Evolutionary conservation across 208 protist species (phyloP).

Genomic region (Giardia muris): DNA sequence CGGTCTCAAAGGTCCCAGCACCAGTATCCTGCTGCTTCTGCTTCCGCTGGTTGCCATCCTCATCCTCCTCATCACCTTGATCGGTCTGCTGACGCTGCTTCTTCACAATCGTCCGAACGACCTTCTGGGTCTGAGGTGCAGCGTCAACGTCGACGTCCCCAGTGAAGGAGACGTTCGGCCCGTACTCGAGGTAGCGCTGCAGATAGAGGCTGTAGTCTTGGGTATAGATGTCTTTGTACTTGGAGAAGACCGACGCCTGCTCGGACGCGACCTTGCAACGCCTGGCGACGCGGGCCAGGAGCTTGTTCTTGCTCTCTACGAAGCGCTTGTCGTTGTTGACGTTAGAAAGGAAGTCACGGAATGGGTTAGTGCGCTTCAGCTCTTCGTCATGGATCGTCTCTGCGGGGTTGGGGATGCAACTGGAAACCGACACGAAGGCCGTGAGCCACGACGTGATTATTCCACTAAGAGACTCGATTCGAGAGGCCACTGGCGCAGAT

Average conservation of each 20-base stretch:
- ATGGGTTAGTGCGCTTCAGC: not conserved
- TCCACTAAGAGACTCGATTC: not conserved
- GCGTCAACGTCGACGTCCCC: slow-evolving; percentile 15
- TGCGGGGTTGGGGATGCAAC: not conserved
- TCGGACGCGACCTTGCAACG: not conserved
- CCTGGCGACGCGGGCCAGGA: not conserved
- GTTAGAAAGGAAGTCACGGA: not conserved
- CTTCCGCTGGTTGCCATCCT: not conserved
- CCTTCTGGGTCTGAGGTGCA: not conserved
- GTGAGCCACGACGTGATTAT: slow-evolving; percentile 7
- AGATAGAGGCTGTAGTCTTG: slow-evolving; percentile 18
- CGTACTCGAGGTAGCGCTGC: not conserved
- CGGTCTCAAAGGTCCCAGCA: not conserved
- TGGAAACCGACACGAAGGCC: not conserved
- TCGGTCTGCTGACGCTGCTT: not conserved
- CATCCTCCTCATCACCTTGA: not conserved
- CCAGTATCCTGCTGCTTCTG: not conserved
- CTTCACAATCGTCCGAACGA: slow-evolving; percentile 20
- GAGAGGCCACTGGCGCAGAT: not conserved
- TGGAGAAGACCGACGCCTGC: not conserved
- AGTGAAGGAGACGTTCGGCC: slow-evolving; percentile 10
- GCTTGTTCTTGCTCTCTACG: not conserved
- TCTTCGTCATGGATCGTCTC: not conserved
- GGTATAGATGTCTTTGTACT: not conserved
- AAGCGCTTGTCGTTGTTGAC: not conserved